Base-by-base conservation (phyloP, 179 eudicot genomes). In the Beta corolliflora region DNA sequence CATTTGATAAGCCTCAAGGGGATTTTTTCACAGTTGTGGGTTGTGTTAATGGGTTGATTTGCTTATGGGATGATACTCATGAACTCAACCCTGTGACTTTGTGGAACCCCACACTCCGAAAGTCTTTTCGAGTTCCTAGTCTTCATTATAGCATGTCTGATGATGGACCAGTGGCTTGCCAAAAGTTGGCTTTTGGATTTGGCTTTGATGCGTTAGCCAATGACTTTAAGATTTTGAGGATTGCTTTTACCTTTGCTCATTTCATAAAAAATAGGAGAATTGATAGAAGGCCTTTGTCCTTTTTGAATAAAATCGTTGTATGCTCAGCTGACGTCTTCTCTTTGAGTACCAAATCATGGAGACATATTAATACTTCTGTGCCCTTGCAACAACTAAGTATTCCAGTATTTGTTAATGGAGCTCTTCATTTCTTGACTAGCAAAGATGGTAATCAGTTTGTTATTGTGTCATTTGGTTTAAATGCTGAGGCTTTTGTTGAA, bases 31-130 rank as follows among this genome's bases (percentile, higher is more conserved):
- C 56, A 9, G 16, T 73, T 18, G 16, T 53, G 3, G 77, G 46
- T 31, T 53, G 64, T 54, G 77, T 54, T 73, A 55, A 25, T 25
- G 77, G 77, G 5, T 53, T 73, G 64, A 54, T 54, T 31, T 73
- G 61, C 46, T 23, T 73, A 15, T 54, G 63, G 77, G 64, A 71
- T 71, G 56, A 53, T 1, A 0, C 7, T 73, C 15, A 48, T 72
- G 46, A 11, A 14, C 41, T 53, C 18, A 73, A 25, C 64, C 13
- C 5, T 44, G 29, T 71, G 11, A 71, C 45, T 13, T 5, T 73
- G 7, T 73, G 46, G 64, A 53, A 73, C 21, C 63, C 77, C 0
- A 8, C 63, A 21, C 54, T 73, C 46, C 25, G 46, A 73, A 73
- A 73, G n/a, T 13, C 5, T 10, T 25, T 54, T 54, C 29, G 1